Evolutionary conservation across 352 stramenopile genomes (phyloP).

Genomic region (Phytophthora macrochlamydospora): DNA sequence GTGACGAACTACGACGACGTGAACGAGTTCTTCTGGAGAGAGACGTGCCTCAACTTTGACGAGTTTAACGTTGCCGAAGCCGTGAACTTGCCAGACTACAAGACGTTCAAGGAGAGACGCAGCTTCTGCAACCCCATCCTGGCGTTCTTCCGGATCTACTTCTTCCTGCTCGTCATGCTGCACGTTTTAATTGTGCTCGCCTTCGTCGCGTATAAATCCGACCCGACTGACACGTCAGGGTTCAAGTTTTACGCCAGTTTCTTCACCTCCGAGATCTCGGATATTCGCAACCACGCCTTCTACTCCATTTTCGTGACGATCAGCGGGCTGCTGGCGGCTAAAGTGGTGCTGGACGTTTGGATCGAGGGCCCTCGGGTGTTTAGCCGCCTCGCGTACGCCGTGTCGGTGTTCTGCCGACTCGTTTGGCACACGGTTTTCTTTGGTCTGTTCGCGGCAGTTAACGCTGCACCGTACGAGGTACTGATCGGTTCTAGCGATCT

Average conservation of each 20-base stretch:
- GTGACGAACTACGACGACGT: slow-evolving; percentile 92
- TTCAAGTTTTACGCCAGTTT: slow-evolving; percentile 82
- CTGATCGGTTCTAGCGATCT: slow-evolving; percentile 64
- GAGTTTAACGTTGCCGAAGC: slow-evolving; percentile 81
- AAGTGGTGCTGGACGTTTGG: slow-evolving; percentile 86
- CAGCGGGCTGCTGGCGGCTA: slow-evolving; percentile 61
- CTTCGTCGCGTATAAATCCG: slow-evolving; percentile 81
- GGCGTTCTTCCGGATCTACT: slow-evolving; percentile 89
- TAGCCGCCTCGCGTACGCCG: slow-evolving; percentile 52
- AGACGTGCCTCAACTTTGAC: slow-evolving; percentile 80
- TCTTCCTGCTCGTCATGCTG: slow-evolving; percentile 86
- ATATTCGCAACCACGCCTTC: slow-evolving; percentile 80
- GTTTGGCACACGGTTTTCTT: slow-evolving; percentile 87
- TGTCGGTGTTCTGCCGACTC: slow-evolving; percentile 69
- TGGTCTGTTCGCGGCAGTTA: slow-evolving; percentile 72
- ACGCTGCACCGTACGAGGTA: slow-evolving; percentile 67
- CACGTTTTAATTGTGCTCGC: slow-evolving; percentile 77
- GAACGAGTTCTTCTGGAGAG: slow-evolving; percentile 91
- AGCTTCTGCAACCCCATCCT: slow-evolving; percentile 83
- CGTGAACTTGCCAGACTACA: slow-evolving; percentile 66
- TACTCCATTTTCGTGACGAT: slow-evolving; percentile 76
- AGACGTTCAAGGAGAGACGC: slow-evolving; percentile 88
- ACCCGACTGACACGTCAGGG: slow-evolving; percentile 50
- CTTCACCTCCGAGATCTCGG: slow-evolving; percentile 59
- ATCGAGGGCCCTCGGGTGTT: slow-evolving; percentile 83